Base-by-base conservation (phyloP, 495 filamentous ascomycete species). In the Podospora fimiseda region DNA sequence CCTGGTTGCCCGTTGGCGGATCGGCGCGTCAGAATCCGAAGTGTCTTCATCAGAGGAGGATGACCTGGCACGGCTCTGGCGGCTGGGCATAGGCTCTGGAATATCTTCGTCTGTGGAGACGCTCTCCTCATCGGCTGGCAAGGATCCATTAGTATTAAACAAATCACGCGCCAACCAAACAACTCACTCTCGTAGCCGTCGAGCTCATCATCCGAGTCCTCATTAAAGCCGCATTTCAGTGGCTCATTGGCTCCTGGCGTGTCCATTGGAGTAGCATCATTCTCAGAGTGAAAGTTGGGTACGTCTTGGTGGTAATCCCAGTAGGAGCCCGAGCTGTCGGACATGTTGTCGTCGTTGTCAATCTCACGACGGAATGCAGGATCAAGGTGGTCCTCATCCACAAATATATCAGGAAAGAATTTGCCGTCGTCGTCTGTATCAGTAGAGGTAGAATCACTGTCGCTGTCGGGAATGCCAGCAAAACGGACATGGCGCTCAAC, bases 41-140 rank as follows among this genome's bases (percentile, higher is more conserved):
- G 67, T 60, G 49, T 69, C 71, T 21, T 58, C 56, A 19, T 56
- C 23, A 50, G 64, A 59, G 46, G 68, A 60, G 59, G 77, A n/a
- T n/a, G n/a, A n/a, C n/a, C n/a, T n/a, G n/a, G n/a, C n/a, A n/a
- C n/a, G n/a, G n/a, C n/a, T n/a, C n/a, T n/a, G n/a, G n/a, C n/a
- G n/a, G 36, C 83, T 83, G 74, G 64, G 74, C 67, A 60, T 58
- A 16, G 70, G 72, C 51, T 75, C 80, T 43, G 81, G 82, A 5
- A 83, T 72, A 49, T 90, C 88, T 71, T 92, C 88, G 60, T 92
- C 88, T 58, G 88, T 92, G 36, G 88, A 91, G 57, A 90, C 88
- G 49, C 88, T 87, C 70, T 91, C 88, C 65, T 85, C 87, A 33
- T 91, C 70, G 24, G 60, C 59, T 48, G 38, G 48, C 11, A 21